phyloP scores from a whole-genome alignment of 1,139 yeast species.

The Yamadazyma diddensiae region DNA sequence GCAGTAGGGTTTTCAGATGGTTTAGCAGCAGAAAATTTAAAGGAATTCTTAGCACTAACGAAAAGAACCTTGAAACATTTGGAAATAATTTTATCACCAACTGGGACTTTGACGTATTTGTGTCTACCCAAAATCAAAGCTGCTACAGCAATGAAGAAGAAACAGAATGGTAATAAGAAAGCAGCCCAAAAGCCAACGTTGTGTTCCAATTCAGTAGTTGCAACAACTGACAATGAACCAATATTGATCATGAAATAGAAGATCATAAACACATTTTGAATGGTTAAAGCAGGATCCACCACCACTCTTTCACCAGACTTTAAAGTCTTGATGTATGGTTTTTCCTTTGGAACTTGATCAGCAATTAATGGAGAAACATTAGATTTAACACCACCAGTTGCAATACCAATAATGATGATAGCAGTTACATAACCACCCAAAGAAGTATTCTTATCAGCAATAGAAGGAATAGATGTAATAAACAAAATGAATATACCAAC shows the following conservation, averaged over 20 bases:
- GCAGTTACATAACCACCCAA: conserved; percentile 56
- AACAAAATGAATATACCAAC: conserved; percentile 64
- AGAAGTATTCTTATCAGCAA: conserved; percentile 46
- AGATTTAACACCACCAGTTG: conserved; percentile 81
- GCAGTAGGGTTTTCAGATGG: conserved; percentile 47
- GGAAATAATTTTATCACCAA: conserved; percentile 60
- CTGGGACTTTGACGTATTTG: conserved; percentile 57
- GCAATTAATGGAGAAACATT: conserved; percentile 78
- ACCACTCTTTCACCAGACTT: conserved; percentile 38
- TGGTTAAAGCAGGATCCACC: conserved; percentile 40
- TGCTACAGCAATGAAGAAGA: conserved; percentile 58
- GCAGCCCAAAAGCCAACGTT: conserved; percentile 45
- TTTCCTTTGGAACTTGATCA: conserved; percentile 57
- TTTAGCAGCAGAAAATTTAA: conserved; percentile 52
- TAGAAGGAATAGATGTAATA: conserved; percentile 67
- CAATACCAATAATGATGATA: conserved; percentile 68
- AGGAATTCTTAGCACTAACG: conserved; percentile 47
- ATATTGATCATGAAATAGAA: conserved; percentile 43
- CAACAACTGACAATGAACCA: conserved; percentile 41
- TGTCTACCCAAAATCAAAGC: conserved; percentile 58
- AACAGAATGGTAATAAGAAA: conserved; percentile 58
- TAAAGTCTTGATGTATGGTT: conserved; percentile 32
- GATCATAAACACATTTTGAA: conserved; percentile 42
- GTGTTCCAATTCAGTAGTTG: conserved; percentile 39
- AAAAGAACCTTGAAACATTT: conserved; percentile 50